Conservation (phyloP, 2,329 filamentous ascomycete species). For the Fusarium compactum region DNA sequence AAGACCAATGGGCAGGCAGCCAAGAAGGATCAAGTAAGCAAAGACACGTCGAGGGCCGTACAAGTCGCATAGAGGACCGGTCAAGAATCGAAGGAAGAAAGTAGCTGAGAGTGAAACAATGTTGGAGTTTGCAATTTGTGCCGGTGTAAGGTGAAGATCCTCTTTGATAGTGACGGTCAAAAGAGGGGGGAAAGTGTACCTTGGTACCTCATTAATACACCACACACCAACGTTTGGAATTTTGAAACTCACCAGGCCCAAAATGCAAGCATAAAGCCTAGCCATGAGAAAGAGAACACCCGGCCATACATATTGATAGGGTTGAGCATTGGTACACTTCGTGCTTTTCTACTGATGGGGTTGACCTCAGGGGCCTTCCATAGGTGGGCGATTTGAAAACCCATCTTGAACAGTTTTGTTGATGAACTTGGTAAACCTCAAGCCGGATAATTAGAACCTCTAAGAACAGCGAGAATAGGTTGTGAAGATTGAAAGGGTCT, state of each 20-base stretch:
- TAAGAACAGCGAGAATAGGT: neutral
- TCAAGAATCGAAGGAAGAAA: conserved; percentile 79
- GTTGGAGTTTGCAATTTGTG: conserved; percentile 88
- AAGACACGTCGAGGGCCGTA: conserved; percentile 87
- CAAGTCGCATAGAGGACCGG: conserved; percentile 86
- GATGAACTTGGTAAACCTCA: neutral
- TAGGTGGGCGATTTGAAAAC: conserved; percentile 46
- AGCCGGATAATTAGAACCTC: neutral
- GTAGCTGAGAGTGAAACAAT: conserved; percentile 80
- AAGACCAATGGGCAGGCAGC: conserved; percentile 83
- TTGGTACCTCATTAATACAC: conserved; percentile 33
- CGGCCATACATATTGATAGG: conserved; percentile 82
- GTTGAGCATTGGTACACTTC: conserved; percentile 83
- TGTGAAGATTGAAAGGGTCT: neutral
- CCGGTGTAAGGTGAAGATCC: conserved; percentile 77
- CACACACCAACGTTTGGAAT: neutral
- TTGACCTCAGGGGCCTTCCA: conserved; percentile 76
- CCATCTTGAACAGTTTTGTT: conserved; percentile 42
- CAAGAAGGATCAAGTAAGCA: conserved; percentile 79
- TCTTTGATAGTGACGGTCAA: conserved; percentile 81
- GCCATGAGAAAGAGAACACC: conserved; percentile 91
- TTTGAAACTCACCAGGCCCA: conserved; percentile 74
- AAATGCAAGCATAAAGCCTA: conserved; percentile 88
- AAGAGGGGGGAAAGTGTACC: conserved; percentile 88
- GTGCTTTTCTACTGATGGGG: conserved; percentile 85